phyloP scores from a whole-genome alignment of 495 filamentous ascomycete species.

The Penicillium nucicola region DNA sequence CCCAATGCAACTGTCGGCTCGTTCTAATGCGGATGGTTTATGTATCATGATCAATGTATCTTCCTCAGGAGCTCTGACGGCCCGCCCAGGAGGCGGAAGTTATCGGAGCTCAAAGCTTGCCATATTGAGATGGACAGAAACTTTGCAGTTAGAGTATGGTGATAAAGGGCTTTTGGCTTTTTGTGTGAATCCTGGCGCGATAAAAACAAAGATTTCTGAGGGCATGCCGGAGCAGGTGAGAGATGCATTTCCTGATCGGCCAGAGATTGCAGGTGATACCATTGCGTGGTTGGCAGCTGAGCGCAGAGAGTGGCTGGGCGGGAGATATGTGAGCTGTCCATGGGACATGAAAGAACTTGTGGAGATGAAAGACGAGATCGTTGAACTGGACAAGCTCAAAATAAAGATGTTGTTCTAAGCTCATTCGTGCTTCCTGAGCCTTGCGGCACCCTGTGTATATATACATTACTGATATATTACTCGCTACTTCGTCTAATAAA shows the following conservation, averaged over 20 bases:
- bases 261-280: slow-evolving; percentile 34
- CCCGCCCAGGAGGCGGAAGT: slow-evolving; percentile 9
- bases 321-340: slow-evolving; percentile 33
- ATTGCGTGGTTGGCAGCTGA: slow-evolving; percentile 34
- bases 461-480: no score
- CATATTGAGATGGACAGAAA: slow-evolving; percentile 39
- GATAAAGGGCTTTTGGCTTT: slow-evolving; percentile 39
- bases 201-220: slow-evolving; percentile 44
- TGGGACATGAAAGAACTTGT: slow-evolving; percentile 52
- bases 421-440: no score
- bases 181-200: slow-evolving; percentile 2
- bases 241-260: slow-evolving; percentile 21
- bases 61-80: slow-evolving; percentile 25
- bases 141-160: slow-evolving; percentile 37
- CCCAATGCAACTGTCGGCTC: slow-evolving; percentile 35
- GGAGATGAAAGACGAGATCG: slow-evolving; percentile 41
- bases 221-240: slow-evolving; percentile 22
- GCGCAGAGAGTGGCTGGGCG: slow-evolving; percentile 33
- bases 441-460: no score
- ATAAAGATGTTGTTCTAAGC: slow-evolving; percentile 33
- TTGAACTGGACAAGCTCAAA: slow-evolving; percentile 40
- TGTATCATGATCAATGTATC: slow-evolving; percentile 29
- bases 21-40: slow-evolving; percentile 11
- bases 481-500: no score
- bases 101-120: slow-evolving; percentile 44